Conservation (phyloP, 306 rosid genomes). For the Cyamopsis tetragonoloba region DNA sequence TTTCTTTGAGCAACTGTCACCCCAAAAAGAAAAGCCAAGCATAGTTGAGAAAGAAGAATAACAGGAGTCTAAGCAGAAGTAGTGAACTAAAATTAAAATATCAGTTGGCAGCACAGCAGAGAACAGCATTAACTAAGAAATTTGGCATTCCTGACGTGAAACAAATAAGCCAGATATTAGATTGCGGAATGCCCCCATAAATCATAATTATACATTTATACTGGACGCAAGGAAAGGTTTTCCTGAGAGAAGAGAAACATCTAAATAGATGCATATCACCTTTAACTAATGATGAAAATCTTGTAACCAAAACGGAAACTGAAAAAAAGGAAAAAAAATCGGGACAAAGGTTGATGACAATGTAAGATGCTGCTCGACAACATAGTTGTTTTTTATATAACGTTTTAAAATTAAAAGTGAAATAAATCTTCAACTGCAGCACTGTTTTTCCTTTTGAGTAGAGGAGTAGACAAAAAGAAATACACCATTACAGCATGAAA, state of each 20-base stretch:
- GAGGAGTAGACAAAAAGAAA: not conserved
- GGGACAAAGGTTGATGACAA: not conserved
- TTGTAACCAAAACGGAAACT: too few relatives aligned
- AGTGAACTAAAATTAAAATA: not conserved
- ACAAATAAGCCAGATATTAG: conserved; percentile 11
- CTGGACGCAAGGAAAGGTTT: not conserved
- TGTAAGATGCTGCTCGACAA: not conserved
- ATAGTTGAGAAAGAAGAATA: not conserved
- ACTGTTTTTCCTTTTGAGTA: not conserved
- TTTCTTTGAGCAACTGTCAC: conserved; percentile 89
- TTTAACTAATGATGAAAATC: not conserved
- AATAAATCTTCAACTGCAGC: not conserved
- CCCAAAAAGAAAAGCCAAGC: not conserved
- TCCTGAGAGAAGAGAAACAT: not conserved
- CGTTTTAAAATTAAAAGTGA: too few relatives aligned
- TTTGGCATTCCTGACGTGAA: conserved; percentile 7
- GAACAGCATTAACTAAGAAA: conserved; percentile 6
- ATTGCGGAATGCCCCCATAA: not conserved
- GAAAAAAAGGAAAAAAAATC: not conserved
- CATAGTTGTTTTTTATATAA: too few relatives aligned
- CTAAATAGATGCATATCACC: not conserved
- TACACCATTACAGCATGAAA: not conserved
- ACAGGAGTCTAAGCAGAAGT: not conserved
- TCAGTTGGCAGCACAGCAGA: conserved; percentile 16
- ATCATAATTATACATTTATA: too few relatives aligned